These are phyloP conservation scores for Aspergillus phoenicis DNA, from an alignment of 2,329 filamentous ascomycete species.

Conservation along the genomic window DNA sequence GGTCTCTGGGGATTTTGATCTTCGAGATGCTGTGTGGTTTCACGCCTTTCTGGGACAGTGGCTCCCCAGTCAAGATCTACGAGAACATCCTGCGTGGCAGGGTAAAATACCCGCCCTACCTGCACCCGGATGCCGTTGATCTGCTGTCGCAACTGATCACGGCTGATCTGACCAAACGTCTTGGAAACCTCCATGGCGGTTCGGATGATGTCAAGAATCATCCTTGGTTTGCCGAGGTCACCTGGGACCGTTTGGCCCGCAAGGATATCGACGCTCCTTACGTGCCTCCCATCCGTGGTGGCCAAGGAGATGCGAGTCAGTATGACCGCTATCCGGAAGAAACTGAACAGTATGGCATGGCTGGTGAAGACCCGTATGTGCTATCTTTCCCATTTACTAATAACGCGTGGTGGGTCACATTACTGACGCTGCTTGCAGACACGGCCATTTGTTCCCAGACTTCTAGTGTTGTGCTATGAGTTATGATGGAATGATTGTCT, in stretches of 20 bases:
- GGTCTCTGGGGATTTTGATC: constrained; percentile 96
- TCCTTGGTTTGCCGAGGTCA: constrained; percentile 95
- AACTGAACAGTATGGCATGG: constrained; percentile 82
- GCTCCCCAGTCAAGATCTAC: constrained; percentile 98
- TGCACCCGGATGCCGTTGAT: constrained; percentile 91
- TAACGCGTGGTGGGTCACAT: not conserved
- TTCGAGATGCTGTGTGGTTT: constrained; percentile 99
- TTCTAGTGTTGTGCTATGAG: constrained; percentile 57
- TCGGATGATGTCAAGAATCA: constrained; percentile 93
- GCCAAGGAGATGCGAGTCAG: constrained; percentile 91
- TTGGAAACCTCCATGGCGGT: constrained; percentile 91
- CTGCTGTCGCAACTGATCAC: constrained; percentile 92
- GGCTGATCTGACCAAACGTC: constrained; percentile 86
- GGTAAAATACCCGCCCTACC: constrained; percentile 95
- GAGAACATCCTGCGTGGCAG: constrained; percentile 96
- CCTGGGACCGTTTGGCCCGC: constrained; percentile 89
- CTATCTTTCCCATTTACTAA: not conserved
- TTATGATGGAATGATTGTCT: constrained; percentile 37
- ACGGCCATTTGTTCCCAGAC: constrained; percentile 73
- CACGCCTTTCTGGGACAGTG: constrained; percentile 98
- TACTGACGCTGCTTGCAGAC: constrained; percentile 51
- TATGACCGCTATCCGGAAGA: constrained; percentile 99
- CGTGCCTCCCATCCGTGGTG: constrained; percentile 90
- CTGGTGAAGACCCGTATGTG: constrained; percentile 83
- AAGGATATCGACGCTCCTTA: constrained; percentile 99